Conservation (phyloP, 2,329 filamentous ascomycete species). For the Fusarium heterosporum region DNA sequence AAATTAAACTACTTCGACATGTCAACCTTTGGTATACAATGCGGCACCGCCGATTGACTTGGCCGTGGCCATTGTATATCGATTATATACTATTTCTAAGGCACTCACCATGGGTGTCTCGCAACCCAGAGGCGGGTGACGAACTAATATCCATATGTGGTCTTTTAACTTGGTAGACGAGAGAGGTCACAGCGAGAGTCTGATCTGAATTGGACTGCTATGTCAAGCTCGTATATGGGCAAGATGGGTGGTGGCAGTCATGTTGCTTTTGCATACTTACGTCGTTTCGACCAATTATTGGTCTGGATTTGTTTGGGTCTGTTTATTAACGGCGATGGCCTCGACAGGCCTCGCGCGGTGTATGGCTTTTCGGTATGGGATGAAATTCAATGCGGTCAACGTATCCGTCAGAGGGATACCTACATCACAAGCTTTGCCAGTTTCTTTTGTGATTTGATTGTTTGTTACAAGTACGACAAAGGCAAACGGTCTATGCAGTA, state of each 20-base stretch:
- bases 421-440: conserved; percentile 3
- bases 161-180: conserved; percentile 1
- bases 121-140: conserved; percentile 9
- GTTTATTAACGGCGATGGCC: conserved; percentile 17
- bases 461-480: not conserved
- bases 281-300: conserved; percentile 21
- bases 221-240: conserved; percentile 11
- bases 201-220: conserved; percentile 12
- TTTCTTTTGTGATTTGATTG: conserved; percentile 21
- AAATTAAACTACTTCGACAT: conserved; percentile 7
- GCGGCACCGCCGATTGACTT: conserved; percentile 14
- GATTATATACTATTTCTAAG: conserved; percentile 16
- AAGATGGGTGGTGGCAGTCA: conserved; percentile 15
- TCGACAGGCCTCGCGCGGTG: conserved; percentile 19
- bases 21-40: conserved; percentile 2
- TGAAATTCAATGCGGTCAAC: conserved; percentile 22
- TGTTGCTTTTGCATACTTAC: conserved; percentile 29
- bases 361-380: conserved; percentile 28
- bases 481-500: not conserved
- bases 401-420: conserved; percentile 22
- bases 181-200: not conserved
- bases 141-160: conserved; percentile 20
- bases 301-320: conserved; percentile 18
- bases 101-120: not conserved
- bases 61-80: not conserved